Conservation (phyloP, 2,329 filamentous ascomycete species). For the Diaporthe ampelina region DNA sequence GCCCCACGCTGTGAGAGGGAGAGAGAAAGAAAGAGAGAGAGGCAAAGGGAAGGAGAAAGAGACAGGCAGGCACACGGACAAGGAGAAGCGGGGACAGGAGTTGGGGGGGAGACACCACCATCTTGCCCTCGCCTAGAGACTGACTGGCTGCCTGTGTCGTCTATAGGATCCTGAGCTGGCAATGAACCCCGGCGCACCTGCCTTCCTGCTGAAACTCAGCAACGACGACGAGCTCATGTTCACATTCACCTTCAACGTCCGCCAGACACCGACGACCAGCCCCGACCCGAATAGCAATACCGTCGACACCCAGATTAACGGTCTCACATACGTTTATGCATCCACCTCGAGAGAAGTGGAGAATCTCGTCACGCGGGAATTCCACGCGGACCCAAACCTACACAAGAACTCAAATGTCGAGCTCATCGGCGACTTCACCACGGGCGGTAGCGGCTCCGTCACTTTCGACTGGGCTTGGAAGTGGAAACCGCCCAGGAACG, state of each 20-base stretch:
- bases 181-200: constrained; percentile 65
- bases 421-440: constrained; percentile 91
- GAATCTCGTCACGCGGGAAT: constrained; percentile 93
- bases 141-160: constrained; percentile 23
- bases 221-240: constrained; percentile 95
- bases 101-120: background rate
- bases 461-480: constrained; percentile 97
- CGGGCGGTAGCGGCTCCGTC: constrained; percentile 84
- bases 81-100: background rate
- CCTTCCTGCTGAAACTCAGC: constrained; percentile 86
- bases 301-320: constrained; percentile 84
- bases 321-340: constrained; percentile 92
- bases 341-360: constrained; percentile 90
- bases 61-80: background rate
- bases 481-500: constrained; percentile 89
- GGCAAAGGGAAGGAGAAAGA: background rate
- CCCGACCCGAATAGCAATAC: constrained; percentile 64
- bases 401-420: constrained; percentile 98
- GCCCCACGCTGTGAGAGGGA: background rate
- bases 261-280: constrained; percentile 53
- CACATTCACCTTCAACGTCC: constrained; percentile 90
- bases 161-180: constrained; percentile 81
- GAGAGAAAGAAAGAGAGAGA: background rate
- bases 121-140: constrained; percentile 13
- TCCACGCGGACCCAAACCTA: constrained; percentile 95